A percentile compares a stretch with the other conserved stretches of the same genome.
phyloP scores from a whole-genome alignment of 768 basidiomycete genomes.

The Agaricus subrufescens region DNA sequence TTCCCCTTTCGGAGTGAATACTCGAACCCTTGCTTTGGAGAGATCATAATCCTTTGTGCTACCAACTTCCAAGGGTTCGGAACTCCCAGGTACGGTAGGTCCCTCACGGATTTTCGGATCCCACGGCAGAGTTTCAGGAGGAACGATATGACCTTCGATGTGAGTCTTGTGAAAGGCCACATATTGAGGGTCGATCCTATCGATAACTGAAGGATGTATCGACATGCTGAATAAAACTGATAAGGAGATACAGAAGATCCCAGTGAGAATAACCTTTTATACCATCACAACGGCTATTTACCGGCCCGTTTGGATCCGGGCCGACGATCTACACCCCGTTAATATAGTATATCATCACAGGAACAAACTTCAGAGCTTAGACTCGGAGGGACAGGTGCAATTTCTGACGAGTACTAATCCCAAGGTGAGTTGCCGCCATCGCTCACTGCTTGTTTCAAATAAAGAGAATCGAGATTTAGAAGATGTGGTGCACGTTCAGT shows the following conservation, averaged over 20 bases:
- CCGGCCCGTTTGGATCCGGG: too few relatives aligned
- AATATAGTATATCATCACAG: too few relatives aligned
- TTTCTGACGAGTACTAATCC: too few relatives aligned
- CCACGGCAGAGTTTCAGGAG: constrained; percentile 60
- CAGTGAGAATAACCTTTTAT: not conserved
- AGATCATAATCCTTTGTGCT: constrained; percentile 48
- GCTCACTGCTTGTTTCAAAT: too few relatives aligned
- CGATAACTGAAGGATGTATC: constrained; percentile 57
- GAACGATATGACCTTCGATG: constrained; percentile 35
- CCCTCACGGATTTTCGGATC: constrained; percentile 48
- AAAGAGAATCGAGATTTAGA: too few relatives aligned
- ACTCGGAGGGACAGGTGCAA: too few relatives aligned
- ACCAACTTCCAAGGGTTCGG: constrained; percentile 52
- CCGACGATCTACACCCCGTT: too few relatives aligned
- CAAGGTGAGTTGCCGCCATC: too few relatives aligned
- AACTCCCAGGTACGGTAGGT: constrained; percentile 52
- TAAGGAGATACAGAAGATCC: not conserved
- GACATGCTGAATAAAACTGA: constrained; percentile 30
- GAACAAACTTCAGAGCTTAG: too few relatives aligned
- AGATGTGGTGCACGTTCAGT: too few relatives aligned
- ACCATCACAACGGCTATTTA: too few relatives aligned
- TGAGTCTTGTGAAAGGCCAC: constrained; percentile 53
- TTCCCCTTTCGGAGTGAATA: constrained; percentile 56
- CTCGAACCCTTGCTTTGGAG: constrained; percentile 49
- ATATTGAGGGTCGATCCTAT: constrained; percentile 63